Base-by-base conservation (phyloP, 495 filamentous ascomycete species). In the Penicillium bovifimosum region DNA sequence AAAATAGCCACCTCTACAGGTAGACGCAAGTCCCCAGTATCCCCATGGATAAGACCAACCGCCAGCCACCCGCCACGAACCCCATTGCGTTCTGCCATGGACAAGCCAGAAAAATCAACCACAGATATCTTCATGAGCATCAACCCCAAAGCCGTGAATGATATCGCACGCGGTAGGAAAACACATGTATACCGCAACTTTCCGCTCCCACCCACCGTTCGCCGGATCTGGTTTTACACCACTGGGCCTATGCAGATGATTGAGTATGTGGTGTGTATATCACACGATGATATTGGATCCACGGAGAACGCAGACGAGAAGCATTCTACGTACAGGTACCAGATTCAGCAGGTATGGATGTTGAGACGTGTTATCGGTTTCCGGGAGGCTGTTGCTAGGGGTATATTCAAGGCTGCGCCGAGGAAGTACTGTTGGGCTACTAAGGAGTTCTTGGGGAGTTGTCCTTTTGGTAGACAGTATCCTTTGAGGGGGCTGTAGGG, bases 201-300 rank as follows among this genome's bases (percentile, higher is more conserved):
- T 14, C 31, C 17, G 0, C 20, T 47, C 7, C 44, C 32, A 13
- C 7, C 16, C 17, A 47, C 32, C 4, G 32, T 47, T 17, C 31
- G 33, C 2, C 44, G 44, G 17, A 47, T 35, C 18, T 47, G 44
- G 44, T 6, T 47, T 6, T 47, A 47, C 20, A 35, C 17, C 44
- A 47, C 18, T 3, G 9, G 17, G 26, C 44, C 32, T 5, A n/a
- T 35, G 1, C 18, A 47, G 11, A 7, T 27, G 2, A 35, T 47
- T 26, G 44, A 47, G n/a, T 47, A 47, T 36, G 32, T 36, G 31
- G 18, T 47, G 6, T 47, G 44, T 16, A 47, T 47, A 33, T 47
- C 44, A 14, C 32, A 35, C 32, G 18, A 47, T 2, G 32, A 36
- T 3, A 7, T 13, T 6, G 32, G 35, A 14, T 8, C 32, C 6